These are phyloP conservation scores for Chrysopogon serrulatus DNA, from an alignment of 176 grass and related monocot genomes.

Conservation along the genomic window DNA sequence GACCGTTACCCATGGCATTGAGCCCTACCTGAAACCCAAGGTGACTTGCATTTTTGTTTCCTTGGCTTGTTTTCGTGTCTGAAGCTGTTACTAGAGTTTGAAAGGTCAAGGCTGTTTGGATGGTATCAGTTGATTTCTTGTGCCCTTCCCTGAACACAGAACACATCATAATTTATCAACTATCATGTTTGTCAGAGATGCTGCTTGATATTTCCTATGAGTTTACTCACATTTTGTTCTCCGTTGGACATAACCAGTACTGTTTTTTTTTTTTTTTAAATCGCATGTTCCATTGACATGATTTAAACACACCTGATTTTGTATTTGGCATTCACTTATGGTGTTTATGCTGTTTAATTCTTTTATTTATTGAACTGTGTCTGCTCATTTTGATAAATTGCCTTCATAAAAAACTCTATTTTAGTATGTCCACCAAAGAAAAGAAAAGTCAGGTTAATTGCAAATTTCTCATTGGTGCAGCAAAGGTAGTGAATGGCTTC, in stretches of 20 bases:
- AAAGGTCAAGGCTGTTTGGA: neutral
- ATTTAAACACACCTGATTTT: neutral
- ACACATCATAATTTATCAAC: neutral
- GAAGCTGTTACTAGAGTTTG: neutral
- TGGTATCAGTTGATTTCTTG: neutral
- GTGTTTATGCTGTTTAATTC: no score
- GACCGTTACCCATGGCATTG: no score
- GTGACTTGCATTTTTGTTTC: no score
- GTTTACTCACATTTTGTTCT: neutral
- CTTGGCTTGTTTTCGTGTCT: no score
- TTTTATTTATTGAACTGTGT: neutral
- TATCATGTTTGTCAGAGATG: neutral
- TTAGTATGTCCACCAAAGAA: neutral
- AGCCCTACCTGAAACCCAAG: no score
- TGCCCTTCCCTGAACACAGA: neutral
- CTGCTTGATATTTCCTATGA: neutral
- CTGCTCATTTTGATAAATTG: neutral
- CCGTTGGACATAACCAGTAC: neutral
- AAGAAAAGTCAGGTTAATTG: neutral
- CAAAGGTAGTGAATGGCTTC: slow-evolving; percentile 9
- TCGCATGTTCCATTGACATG: neutral
- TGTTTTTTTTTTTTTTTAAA: neutral
- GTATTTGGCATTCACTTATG: neutral
- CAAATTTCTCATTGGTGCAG: slow-evolving; percentile 14
- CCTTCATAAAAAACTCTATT: neutral